These are phyloP conservation scores for Leccinum imitatum DNA, from an alignment of 768 basidiomycete species.

Conservation along the genomic window DNA sequence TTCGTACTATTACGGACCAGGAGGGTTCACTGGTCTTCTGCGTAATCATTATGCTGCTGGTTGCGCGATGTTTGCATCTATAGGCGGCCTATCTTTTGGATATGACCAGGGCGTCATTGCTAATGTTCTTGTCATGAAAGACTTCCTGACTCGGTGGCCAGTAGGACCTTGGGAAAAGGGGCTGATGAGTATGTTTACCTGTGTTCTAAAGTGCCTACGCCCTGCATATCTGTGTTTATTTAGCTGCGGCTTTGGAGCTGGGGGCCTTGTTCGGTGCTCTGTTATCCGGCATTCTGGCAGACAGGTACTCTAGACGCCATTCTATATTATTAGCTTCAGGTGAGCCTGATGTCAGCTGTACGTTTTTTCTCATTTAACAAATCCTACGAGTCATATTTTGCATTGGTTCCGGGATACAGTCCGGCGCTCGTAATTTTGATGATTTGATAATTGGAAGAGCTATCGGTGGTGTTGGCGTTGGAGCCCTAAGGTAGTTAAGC, in stretches of 20 bases:
- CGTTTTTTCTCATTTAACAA: not conserved
- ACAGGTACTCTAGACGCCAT: conserved; percentile 62
- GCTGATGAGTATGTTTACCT: conserved; percentile 59
- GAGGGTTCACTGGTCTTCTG: conserved; percentile 61
- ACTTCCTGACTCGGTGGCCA: conserved; percentile 69
- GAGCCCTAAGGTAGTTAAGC: conserved; percentile 55
- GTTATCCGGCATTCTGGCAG: conserved; percentile 63
- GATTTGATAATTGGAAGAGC: conserved; percentile 70
- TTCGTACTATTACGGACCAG: conserved; percentile 71
- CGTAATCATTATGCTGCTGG: conserved; percentile 64
- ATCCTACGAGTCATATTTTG: conserved; percentile 57
- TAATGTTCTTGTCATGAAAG: conserved; percentile 80
- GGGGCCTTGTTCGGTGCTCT: conserved; percentile 80
- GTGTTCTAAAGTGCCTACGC: not conserved
- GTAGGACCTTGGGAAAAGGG: conserved; percentile 73
- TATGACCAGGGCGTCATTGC: conserved; percentile 88
- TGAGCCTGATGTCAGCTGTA: conserved; percentile 32
- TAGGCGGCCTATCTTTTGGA: conserved; percentile 77
- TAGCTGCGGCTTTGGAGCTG: conserved; percentile 77
- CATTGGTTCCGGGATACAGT: conserved; percentile 70
- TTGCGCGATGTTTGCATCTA: conserved; percentile 72
- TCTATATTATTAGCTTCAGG: conserved; percentile 70
- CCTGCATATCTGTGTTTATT: not conserved
- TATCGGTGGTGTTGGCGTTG: conserved; percentile 79
- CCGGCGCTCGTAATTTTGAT: conserved; percentile 51